phyloP scores from a whole-genome alignment of 306 rosid genomes.

The Cicer judaicum region DNA sequence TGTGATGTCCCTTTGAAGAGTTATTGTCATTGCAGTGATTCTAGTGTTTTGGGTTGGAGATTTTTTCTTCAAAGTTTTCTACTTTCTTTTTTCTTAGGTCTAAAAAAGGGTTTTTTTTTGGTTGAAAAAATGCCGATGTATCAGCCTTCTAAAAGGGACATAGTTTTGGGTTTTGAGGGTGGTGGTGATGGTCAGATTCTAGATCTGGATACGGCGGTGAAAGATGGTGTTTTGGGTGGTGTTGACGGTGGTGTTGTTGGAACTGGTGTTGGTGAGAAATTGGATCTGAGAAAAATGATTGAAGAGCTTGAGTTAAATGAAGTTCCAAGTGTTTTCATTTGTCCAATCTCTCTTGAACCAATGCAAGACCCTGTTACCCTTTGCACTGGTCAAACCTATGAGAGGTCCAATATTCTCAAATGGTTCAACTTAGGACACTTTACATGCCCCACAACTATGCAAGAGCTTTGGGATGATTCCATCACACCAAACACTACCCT shows the following conservation, averaged over 20 bases:
- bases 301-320: conserved; percentile 71
- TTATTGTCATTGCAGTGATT: conserved; percentile 48
- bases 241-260: conserved; percentile 58
- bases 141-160: conserved; percentile 60
- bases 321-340: conserved; percentile 74
- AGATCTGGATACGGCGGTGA: conserved; percentile 84
- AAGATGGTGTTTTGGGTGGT: conserved; percentile 72
- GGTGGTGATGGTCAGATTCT: conserved; percentile 76
- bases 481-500: conserved; percentile 74
- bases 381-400: conserved; percentile 84
- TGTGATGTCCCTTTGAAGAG: conserved; percentile 50
- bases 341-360: conserved; percentile 86
- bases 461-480: conserved; percentile 88
- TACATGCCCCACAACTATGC: conserved; percentile 86
- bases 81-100: not conserved
- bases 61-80: not conserved
- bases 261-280: conserved; percentile 56
- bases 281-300: conserved; percentile 83
- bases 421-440: conserved; percentile 77
- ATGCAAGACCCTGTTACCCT: conserved; percentile 90
- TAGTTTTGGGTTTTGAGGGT: conserved; percentile 61
- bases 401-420: conserved; percentile 75
- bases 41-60: conserved; percentile 3
- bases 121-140: conserved; percentile 68
- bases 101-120: conserved; percentile 34